Conservation (phyloP, 2,329 filamentous ascomycete species). For the Claviceps paspali region DNA sequence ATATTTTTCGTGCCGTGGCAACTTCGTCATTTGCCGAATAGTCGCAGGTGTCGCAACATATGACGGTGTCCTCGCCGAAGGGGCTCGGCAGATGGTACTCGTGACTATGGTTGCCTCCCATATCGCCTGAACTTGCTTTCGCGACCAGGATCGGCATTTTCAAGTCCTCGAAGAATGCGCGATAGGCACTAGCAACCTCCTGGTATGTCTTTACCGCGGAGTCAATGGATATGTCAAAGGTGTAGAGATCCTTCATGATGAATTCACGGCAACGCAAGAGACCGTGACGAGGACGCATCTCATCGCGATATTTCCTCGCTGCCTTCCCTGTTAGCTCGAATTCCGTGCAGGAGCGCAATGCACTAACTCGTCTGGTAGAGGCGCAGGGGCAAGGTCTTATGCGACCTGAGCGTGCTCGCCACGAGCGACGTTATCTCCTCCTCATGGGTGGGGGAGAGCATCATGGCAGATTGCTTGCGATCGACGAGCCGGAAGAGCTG, state of each 20-base stretch:
- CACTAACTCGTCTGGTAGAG: constrained; percentile 74
- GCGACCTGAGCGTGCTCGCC: constrained; percentile 56
- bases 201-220: constrained; percentile 70
- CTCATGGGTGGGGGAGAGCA: constrained; percentile 87
- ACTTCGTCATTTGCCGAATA: constrained; percentile 82
- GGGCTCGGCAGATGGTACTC: constrained; percentile 77
- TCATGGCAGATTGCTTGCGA: constrained; percentile 55
- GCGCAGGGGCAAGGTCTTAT: constrained; percentile 71
- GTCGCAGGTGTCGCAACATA: constrained; percentile 57
- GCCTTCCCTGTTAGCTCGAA: not conserved
- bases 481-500: constrained; percentile 71
- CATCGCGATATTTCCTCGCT: constrained; percentile 91
- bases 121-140: constrained; percentile 85
- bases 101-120: constrained; percentile 85
- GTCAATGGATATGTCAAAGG: constrained; percentile 58
- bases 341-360: too few relatives aligned
- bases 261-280: constrained; percentile 82
- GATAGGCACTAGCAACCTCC: constrained; percentile 59
- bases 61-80: constrained; percentile 73
- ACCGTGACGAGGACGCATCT: constrained; percentile 75
- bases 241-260: constrained; percentile 96
- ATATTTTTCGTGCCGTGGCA: constrained; percentile 26
- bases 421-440: constrained; percentile 87
- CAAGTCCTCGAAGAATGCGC: constrained; percentile 63
- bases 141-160: constrained; percentile 74